A percentile compares a stretch with the other conserved stretches of the same genome.
Evolutionary conservation across 331 rosid species (phyloP).

Genomic region (Cydonia oblonga): DNA sequence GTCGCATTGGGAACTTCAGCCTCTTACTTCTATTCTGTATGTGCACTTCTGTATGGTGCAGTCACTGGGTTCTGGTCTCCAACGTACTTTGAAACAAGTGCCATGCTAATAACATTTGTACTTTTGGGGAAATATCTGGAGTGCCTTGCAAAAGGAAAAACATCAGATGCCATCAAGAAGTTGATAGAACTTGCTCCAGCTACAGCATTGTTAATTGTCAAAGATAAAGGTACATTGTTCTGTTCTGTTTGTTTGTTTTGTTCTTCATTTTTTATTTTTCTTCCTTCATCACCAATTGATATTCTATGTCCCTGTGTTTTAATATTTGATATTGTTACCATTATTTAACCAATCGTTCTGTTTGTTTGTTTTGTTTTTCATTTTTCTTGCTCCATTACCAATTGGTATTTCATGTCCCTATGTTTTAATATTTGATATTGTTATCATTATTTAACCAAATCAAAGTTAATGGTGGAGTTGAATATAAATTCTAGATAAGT

Average conservation of each 20-base stretch:
- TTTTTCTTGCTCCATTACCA: background rate
- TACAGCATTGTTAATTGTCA: constrained; percentile 58
- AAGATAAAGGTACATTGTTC: constrained; percentile 52
- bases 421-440: background rate
- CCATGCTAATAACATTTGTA: constrained; percentile 97
- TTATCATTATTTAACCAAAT: background rate
- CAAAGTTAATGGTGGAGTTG: background rate
- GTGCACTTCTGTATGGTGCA: constrained; percentile 91
- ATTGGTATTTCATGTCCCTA: background rate
- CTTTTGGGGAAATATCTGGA: constrained; percentile 92
- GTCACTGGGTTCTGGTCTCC: constrained; percentile 92
- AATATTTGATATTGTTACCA: background rate
- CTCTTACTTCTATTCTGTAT: constrained; percentile 79
- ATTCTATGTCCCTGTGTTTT: background rate
- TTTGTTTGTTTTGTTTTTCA: too few species aligned
- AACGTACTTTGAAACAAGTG: constrained; percentile 93
- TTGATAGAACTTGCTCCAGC: constrained; percentile 88
- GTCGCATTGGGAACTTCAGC: constrained; percentile 98
- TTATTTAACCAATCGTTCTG: background rate
- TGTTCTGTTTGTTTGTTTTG: background rate
- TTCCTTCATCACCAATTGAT: background rate
- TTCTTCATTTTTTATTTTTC: background rate
- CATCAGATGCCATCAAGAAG: constrained; percentile 97
- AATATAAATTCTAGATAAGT: background rate
- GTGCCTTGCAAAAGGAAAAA: constrained; percentile 95